phyloP scores from a whole-genome alignment of 139 green algal species.

The Eudorina sp. region DNA sequence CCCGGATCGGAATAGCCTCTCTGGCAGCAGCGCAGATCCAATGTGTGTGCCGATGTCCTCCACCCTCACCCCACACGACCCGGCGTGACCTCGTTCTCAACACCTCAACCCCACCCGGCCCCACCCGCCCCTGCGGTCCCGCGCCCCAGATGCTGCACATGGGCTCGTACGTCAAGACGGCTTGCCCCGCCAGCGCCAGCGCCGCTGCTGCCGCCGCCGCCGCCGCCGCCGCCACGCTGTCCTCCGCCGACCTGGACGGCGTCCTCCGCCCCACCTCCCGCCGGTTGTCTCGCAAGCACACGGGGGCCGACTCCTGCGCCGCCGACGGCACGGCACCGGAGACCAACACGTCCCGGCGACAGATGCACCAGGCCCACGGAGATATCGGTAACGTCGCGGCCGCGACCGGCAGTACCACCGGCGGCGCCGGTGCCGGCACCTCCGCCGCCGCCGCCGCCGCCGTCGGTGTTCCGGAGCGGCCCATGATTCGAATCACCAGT shows the following conservation, averaged over 20 bases:
- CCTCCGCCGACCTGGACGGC: too few species aligned
- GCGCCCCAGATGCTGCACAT: constrained; percentile 10
- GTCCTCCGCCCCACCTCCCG: too few species aligned
- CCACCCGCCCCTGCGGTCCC: background rate
- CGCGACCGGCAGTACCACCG: background rate
- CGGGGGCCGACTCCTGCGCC: too few species aligned
- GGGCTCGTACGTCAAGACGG: background rate
- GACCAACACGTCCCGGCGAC: too few species aligned
- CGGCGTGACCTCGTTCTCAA: too few species aligned
- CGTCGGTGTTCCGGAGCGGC: background rate
- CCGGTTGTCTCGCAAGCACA: too few species aligned
- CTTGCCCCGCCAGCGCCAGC: background rate
- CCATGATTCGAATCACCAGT: background rate
- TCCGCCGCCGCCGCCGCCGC: background rate
- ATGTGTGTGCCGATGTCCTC: too few species aligned
- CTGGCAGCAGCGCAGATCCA: too few species aligned
- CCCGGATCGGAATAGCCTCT: too few species aligned
- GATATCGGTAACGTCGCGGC: background rate
- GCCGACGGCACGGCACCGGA: too few species aligned
- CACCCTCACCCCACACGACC: background rate
- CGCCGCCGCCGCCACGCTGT: background rate
- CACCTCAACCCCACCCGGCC: background rate
- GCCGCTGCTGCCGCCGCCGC: background rate
- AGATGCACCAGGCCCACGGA: too few species aligned
- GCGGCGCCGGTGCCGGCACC: background rate